Evolutionary conservation across 169 alveolate genomes (phyloP), one percentile per base, ranked within the genome.

Genomic region (Plasmodium sp.): DNA sequence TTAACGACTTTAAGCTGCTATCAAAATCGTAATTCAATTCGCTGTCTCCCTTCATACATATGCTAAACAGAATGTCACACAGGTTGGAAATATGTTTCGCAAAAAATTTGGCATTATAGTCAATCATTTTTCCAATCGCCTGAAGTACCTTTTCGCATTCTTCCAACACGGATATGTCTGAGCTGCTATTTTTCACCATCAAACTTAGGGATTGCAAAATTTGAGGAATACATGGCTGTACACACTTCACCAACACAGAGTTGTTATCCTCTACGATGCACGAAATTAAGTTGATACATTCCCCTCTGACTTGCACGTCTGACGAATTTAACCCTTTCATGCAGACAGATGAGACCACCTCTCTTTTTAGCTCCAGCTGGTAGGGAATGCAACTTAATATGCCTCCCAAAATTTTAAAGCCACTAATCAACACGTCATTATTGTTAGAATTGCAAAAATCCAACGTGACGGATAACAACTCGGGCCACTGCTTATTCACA

Each of bases 401-500:
- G 14, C 96, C 98, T 33, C 97, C 97, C 84, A 96, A 83, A 33
- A 96, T 92, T 81, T 95, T 95, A 84, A 94, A 93, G 6, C 98
- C 98, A 75, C 97, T 94, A 31, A 95, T 96, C 75, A 93, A 84
- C 93, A 95, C 93, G 36, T 93, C 92, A 14, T 95, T 96, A 72
- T 96, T 95, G 43, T 93, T 95, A 77, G 96, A 83, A 72, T 96
- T 95, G 27, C 96, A 90, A 39, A 96, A 93, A 43, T 93, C 96
- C 71, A 96, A 84, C 2, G 97, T 94, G 73, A 95, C 95, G 39
- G 92, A 73, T 36, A 95, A 36, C 54, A 96, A 95, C 51, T 96
- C 98, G 4, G 98, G 98, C 98, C 98, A 96, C 79, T 95, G 96
- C n/a, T 93, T 91, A 27, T 81, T 72, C 67, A 85, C 48, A 81